A percentile compares a stretch with the other conserved stretches of the same genome.
Evolutionary conservation across 805 yeast species (phyloP).

Genomic region (Kodamaea restingae): DNA sequence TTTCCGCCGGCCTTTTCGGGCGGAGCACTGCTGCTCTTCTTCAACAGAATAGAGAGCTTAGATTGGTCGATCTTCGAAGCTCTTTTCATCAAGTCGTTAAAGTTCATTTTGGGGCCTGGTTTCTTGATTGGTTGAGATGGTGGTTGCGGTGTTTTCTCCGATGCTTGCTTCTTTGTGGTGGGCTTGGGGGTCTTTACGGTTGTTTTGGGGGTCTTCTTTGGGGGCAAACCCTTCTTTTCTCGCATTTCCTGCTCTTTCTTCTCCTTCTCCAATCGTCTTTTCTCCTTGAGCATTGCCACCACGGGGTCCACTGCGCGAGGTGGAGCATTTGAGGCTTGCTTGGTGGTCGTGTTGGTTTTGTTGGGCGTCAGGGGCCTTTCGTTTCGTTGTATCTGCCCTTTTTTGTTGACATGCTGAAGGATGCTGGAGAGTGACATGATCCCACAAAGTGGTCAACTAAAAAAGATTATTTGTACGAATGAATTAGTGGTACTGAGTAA

Average conservation of each 20-base stretch:
- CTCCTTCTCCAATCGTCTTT: slow-evolving; percentile 54
- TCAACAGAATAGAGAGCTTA: slow-evolving; percentile 33
- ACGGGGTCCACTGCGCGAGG: slow-evolving; percentile 55
- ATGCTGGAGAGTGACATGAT: slow-evolving; percentile 30
- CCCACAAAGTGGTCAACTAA: too few species aligned
- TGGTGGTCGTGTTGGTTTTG: not conserved
- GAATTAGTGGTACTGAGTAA: too few species aligned
- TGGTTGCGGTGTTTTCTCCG: slow-evolving; percentile 5
- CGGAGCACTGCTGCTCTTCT: slow-evolving; percentile 29
- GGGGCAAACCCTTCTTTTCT: slow-evolving; percentile 31
- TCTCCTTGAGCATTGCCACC: slow-evolving; percentile 63
- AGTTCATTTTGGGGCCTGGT: slow-evolving; percentile 45
- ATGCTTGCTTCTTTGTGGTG: slow-evolving; percentile 2
- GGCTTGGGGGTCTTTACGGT: slow-evolving; percentile 7
- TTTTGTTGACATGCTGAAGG: slow-evolving; percentile 28
- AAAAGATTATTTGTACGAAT: too few species aligned
- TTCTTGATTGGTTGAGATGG: slow-evolving; percentile 6
- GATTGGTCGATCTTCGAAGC: slow-evolving; percentile 56
- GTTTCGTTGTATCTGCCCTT: slow-evolving; percentile 22
- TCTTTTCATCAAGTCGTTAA: slow-evolving; percentile 64
- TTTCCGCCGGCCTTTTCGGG: not conserved
- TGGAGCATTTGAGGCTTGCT: not conserved
- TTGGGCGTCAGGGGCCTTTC: slow-evolving; percentile 1
- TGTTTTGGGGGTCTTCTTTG: slow-evolving; percentile 16
- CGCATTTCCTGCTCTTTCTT: slow-evolving; percentile 33